Percentiles rank a stretch among this genome's conserved stretches.
Conservation (phyloP, 176 grass and related monocot species). For the Saccharum officinarum region DNA sequence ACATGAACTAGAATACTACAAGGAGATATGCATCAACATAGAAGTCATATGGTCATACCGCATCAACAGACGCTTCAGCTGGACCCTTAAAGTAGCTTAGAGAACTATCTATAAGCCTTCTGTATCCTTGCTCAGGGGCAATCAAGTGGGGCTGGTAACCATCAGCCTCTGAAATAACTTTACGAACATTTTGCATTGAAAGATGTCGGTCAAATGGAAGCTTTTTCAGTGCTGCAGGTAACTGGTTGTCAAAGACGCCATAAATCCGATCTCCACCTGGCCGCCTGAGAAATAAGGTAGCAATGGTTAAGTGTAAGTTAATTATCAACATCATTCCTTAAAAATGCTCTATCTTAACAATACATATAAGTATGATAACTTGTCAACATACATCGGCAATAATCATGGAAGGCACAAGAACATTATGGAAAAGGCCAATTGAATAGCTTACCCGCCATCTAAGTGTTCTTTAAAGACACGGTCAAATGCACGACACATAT, state of each 20-base stretch:
- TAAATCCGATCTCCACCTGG: slow-evolving; percentile 98
- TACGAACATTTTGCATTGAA: slow-evolving; percentile 87
- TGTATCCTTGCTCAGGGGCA: slow-evolving; percentile 97
- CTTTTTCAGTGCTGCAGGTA: slow-evolving; percentile 94
- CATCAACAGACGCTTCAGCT: slow-evolving; percentile 97
- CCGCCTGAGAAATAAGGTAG: slow-evolving; percentile 53
- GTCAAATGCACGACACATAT: slow-evolving; percentile 99
- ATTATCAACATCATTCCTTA: slow-evolving; percentile 17
- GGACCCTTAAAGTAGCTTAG: slow-evolving; percentile 98
- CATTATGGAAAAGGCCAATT: neutral
- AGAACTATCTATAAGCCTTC: slow-evolving; percentile 97
- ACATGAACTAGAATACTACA: slow-evolving; percentile 26
- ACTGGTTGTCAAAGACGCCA: slow-evolving; percentile 96
- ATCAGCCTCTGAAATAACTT: slow-evolving; percentile 99
- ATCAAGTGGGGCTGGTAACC: slow-evolving; percentile 99
- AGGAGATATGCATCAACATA: slow-evolving; percentile 3
- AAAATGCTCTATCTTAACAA: neutral
- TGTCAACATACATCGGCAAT: slow-evolving; percentile 7
- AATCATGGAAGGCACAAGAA: neutral
- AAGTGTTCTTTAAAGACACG: slow-evolving; percentile 98
- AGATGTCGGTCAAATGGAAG: slow-evolving; percentile 98
- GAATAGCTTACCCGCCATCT: slow-evolving; percentile 88
- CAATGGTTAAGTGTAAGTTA: neutral
- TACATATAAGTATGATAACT: neutral
- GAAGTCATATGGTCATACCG: slow-evolving; percentile 67